phyloP scores from a whole-genome alignment of 805 yeast species.

The Hagleromyces aurorensis region DNA sequence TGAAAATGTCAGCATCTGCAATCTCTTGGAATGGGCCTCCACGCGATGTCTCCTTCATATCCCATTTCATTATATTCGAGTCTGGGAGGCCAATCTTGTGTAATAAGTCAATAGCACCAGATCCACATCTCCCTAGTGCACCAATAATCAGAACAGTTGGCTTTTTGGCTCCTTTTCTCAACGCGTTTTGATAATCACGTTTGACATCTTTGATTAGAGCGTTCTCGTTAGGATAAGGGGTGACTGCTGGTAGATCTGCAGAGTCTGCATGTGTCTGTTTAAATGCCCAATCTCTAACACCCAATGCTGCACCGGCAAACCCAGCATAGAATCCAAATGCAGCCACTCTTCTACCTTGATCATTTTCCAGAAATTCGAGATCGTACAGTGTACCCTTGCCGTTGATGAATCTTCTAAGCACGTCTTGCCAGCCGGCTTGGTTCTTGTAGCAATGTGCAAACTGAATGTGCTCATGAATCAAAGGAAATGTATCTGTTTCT shows the following conservation, averaged over 20 bases:
- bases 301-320: conserved; percentile 99
- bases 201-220: conserved; percentile 68
- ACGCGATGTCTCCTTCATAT: conserved; percentile 88
- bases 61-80: conserved; percentile 83
- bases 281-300: conserved; percentile 89
- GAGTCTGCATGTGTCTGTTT: conserved; percentile 65
- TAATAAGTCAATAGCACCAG: conserved; percentile 87
- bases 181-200: conserved; percentile 48
- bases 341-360: conserved; percentile 95
- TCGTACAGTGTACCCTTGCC: conserved; percentile 92
- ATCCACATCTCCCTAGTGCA: conserved; percentile 97
- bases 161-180: conserved; percentile 49
- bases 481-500: conserved; percentile 81
- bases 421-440: conserved; percentile 96
- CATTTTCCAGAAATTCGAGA: conserved; percentile 89
- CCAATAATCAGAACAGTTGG: conserved; percentile 90
- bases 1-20: conserved; percentile 75
- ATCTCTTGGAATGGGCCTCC: conserved; percentile 98
- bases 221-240: conserved; percentile 75
- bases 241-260: conserved; percentile 68
- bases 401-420: conserved; percentile 75
- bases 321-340: conserved; percentile 99
- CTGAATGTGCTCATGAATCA: conserved; percentile 92
- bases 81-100: conserved; percentile 84
- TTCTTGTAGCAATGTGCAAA: conserved; percentile 98